Evolutionary conservation across 371 early-diverging fungal species (phyloP), one percentile per base, ranked within the genome.

Genomic region (Mucor racemosus): DNA sequence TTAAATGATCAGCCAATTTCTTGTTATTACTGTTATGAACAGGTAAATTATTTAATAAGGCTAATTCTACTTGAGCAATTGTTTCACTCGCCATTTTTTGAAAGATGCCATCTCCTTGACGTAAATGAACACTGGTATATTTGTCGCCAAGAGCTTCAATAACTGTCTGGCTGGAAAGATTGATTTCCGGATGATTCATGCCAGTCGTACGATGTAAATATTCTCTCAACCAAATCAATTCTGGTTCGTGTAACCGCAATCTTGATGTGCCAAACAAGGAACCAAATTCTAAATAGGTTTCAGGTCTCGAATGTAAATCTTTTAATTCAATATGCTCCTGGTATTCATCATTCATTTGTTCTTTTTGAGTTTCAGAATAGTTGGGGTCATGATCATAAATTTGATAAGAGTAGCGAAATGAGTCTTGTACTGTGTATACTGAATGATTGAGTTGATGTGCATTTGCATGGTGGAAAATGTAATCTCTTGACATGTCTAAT

Each of bases 51-150:
- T n/a, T 14, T 33, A 14, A n/a, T n/a, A 55, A 9, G 1, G 14
- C 55, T 4, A 31, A 15, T n/a, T 55, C 55, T 55, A 55, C 35
- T 55, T 55, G 31, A 14, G 13, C 34, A 34, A 78, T 62, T 0
- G 81, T 81, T 33, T 67, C 70, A 15, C 34, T n/a, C 21, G 70
- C 62, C 26, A 57, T 58, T 31, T 62, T 42, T n/a, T 67, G 65
- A 58, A 81, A 81, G 0, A 72, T 68, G 17, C 83, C 83, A 61
- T 80, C 78, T 11, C 81, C 84, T 19, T 72, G 72, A n/a, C 86
- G 75, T n/a, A 83, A 50, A 50, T 86, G 86, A 8, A 78, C 74
- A 54, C 82, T 75, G 5, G 74, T 66, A 58, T 69, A 85, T 4
- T 68, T 53, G 5, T 68, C 72, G 31, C 85, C 81, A 3, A 85